Evolutionary conservation across 257 asterid genomes (phyloP).

Genomic region (Solanum tarapatanum): DNA sequence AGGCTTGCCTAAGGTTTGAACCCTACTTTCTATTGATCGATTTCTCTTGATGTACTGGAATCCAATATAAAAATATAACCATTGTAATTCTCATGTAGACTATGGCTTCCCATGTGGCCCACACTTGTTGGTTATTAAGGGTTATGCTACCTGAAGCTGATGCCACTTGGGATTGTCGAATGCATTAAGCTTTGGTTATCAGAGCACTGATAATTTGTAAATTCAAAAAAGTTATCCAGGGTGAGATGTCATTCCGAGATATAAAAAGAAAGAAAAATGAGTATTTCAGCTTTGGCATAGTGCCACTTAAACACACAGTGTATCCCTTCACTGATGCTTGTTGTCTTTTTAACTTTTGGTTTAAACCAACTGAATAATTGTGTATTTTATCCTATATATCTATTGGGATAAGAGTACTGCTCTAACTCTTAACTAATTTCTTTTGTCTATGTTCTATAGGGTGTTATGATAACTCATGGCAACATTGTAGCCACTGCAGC

Average conservation of each 20-base stretch:
- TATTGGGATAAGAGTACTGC: neutral
- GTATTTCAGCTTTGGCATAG: neutral
- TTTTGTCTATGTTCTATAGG: conserved; percentile 26
- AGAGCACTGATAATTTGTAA: neutral
- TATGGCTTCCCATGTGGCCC: neutral
- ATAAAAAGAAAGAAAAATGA: neutral
- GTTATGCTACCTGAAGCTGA: neutral
- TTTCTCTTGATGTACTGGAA: neutral
- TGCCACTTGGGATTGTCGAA: neutral
- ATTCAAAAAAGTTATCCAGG: neutral
- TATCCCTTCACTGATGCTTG: neutral
- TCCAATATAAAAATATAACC: neutral
- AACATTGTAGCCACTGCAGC: conserved; percentile 87
- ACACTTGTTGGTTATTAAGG: neutral
- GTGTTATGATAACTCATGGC: conserved; percentile 94
- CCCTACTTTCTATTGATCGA: neutral
- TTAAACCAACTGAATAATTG: neutral
- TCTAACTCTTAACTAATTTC: neutral
- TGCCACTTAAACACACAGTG: neutral
- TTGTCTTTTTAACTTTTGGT: neutral
- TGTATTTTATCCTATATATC: neutral
- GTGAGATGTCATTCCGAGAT: neutral
- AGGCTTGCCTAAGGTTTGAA: conserved; percentile 74
- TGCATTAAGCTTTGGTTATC: neutral
- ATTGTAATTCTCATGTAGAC: neutral